Evolutionary conservation across 2,329 filamentous ascomycete genomes (phyloP).

Genomic region (Amauroascus niger): DNA sequence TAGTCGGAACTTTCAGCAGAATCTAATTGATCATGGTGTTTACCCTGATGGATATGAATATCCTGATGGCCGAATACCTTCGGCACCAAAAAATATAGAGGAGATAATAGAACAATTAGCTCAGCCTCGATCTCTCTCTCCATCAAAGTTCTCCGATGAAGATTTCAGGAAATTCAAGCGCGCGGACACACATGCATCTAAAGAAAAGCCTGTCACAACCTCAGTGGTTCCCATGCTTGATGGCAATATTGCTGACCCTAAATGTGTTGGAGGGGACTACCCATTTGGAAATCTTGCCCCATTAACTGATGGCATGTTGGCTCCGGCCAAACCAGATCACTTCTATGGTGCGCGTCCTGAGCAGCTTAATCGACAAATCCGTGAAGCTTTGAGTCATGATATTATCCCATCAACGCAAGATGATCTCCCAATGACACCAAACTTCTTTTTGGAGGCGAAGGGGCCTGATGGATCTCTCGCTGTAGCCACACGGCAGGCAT

Average conservation of each 20-base stretch:
- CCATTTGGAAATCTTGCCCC: constrained; percentile 31
- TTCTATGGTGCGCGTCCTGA: constrained; percentile 26
- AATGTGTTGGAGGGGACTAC: constrained; percentile 21
- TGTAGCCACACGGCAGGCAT: constrained; percentile 30
- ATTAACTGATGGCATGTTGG: constrained; percentile 25
- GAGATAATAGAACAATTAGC: constrained; percentile 24
- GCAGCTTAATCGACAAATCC: constrained; percentile 23
- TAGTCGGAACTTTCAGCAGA: constrained; percentile 30
- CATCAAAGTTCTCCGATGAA: constrained; percentile 27
- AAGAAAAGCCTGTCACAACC: constrained; percentile 27
- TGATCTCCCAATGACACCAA: constrained; percentile 10
- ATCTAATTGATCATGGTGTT: constrained; percentile 30
- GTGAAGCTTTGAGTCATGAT: constrained; percentile 18
- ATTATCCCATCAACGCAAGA: constrained; percentile 24
- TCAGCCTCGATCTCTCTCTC: constrained; percentile 25
- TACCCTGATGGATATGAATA: constrained; percentile 23
- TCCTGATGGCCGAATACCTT: constrained; percentile 20
- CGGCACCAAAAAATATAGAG: constrained; percentile 26
- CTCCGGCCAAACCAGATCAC: constrained; percentile 24
- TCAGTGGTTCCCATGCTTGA: constrained; percentile 26
- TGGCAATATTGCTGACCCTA: constrained; percentile 17
- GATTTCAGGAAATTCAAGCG: constrained; percentile 25
- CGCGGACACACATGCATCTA: constrained; percentile 23
- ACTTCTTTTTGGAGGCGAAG: constrained; percentile 37
- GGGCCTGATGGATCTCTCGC: constrained; percentile 25